Conservation (phyloP, 495 filamentous ascomycete species). For the Penicillium alfredii region DNA sequence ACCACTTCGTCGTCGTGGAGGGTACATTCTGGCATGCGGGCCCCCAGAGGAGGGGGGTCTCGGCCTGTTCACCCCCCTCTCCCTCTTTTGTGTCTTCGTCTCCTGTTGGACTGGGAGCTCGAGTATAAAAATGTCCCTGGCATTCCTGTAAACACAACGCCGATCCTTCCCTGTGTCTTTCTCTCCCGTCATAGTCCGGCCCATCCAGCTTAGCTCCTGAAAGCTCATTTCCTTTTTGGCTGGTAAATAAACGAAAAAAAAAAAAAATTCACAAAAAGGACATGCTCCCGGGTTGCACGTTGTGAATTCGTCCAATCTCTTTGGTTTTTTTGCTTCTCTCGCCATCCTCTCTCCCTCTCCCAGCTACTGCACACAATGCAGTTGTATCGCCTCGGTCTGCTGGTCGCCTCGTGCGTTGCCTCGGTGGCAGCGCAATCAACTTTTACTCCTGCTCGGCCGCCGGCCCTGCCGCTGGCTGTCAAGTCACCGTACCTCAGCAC, state of each 20-base stretch:
- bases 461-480: constrained; percentile 51
- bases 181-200: constrained; percentile 8
- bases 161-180: constrained; percentile 20
- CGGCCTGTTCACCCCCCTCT: not conserved
- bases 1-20: constrained; percentile 7
- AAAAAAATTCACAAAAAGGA: too few species aligned
- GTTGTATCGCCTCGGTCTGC: constrained; percentile 20
- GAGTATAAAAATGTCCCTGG: constrained; percentile 29
- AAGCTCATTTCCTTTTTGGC: constrained; percentile 9
- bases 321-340: not conserved
- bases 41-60: constrained; percentile 3
- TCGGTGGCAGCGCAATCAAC: constrained; percentile 34
- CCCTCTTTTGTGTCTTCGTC: constrained; percentile 3
- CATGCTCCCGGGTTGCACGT: constrained; percentile 21
- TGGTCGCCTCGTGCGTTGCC: constrained; percentile 22
- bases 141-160: constrained; percentile 31
- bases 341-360: not conserved
- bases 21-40: constrained; percentile 24
- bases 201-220: constrained; percentile 2
- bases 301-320: constrained; percentile 20
- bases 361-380: constrained; percentile 21
- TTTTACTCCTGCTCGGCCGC: constrained; percentile 51
- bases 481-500: constrained; percentile 53
- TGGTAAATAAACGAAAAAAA: constrained; percentile 12
- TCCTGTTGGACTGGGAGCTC: constrained; percentile 17